A percentile compares a stretch with the other conserved stretches of the same genome.
These are phyloP conservation scores for Magnaporthiopsis incrustans DNA, from an alignment of 2,329 filamentous ascomycete genomes.

Conservation along the genomic window DNA sequence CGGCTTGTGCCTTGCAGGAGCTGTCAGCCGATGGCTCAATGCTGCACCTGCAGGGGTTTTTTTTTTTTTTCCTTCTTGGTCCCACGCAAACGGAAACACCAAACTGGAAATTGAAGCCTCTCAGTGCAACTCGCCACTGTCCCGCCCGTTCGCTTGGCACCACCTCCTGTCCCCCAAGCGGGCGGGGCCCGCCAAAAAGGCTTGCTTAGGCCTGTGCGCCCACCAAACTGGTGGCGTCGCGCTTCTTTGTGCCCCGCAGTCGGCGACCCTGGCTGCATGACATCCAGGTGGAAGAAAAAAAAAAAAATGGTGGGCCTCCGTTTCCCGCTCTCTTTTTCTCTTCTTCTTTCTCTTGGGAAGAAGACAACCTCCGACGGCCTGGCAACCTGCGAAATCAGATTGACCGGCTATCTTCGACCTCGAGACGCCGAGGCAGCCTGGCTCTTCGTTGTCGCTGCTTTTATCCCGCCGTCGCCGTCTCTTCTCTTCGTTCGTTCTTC, in stretches of 20 bases:
- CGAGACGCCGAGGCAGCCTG: background rate
- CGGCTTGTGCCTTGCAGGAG: background rate
- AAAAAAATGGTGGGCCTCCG: constrained; percentile 14
- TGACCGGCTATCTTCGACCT: constrained; percentile 8
- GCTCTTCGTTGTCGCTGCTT: constrained; percentile 1
- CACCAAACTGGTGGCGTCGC: background rate
- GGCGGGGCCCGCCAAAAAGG: background rate
- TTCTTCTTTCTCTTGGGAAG: constrained; percentile 20
- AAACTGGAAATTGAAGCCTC: background rate
- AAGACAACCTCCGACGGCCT: constrained; percentile 11
- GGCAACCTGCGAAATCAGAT: constrained; percentile 4
- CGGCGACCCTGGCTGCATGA: background rate
- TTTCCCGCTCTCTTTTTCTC: constrained; percentile 13
- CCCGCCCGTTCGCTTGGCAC: background rate
- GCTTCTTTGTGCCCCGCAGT: constrained; percentile 2
- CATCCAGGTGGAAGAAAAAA: constrained; percentile 10
- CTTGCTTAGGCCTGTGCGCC: background rate
- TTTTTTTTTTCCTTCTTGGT: no score
- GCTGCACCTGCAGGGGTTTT: no score
- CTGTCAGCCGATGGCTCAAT: background rate
- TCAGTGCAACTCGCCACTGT: background rate
- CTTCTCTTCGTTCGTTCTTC: constrained; percentile 6
- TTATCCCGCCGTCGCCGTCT: background rate
- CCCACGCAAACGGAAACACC: background rate
- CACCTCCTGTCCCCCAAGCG: no score